Conservation (phyloP, 2,329 filamentous ascomycete genomes). For the Arthrobotrys sphaeroides region DNA sequence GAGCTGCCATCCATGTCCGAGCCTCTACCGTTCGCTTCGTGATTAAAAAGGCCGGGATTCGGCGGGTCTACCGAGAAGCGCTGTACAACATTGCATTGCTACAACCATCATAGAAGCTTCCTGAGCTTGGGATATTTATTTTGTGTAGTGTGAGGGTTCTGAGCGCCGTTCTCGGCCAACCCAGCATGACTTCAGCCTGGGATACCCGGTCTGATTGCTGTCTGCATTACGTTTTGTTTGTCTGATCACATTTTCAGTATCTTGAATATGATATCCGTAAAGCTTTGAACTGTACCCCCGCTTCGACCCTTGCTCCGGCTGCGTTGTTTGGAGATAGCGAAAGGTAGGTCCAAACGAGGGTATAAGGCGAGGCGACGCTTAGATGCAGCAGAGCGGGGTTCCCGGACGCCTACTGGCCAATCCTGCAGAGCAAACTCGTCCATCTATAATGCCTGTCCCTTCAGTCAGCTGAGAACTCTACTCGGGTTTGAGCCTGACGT, state of each 20-base stretch:
- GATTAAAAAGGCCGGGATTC: neutral
- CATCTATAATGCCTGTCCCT: neutral
- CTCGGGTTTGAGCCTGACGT: neutral
- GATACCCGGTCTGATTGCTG: neutral
- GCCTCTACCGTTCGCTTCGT: neutral
- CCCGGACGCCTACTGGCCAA: neutral
- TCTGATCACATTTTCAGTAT: neutral
- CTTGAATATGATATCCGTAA: neutral
- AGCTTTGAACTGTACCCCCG: neutral
- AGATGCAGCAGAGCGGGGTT: slow-evolving; percentile 14
- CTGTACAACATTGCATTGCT: neutral
- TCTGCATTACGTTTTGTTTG: neutral
- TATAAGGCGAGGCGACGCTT: slow-evolving; percentile 22
- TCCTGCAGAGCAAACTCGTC: neutral
- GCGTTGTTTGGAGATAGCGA: neutral
- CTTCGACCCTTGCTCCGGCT: neutral
- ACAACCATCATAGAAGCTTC: neutral
- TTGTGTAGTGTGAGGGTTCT: too few relatives aligned
- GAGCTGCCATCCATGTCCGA: neutral
- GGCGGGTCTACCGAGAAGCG: neutral
- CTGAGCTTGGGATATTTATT: neutral
- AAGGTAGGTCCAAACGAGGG: slow-evolving; percentile 17
- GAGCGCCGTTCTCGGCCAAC: neutral
- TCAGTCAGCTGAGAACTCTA: neutral
- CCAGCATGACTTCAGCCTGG: neutral